These are phyloP conservation scores for Gnomoniopsis smithogilvyi DNA, from an alignment of 2,329 filamentous ascomycete genomes.

Conservation along the genomic window DNA sequence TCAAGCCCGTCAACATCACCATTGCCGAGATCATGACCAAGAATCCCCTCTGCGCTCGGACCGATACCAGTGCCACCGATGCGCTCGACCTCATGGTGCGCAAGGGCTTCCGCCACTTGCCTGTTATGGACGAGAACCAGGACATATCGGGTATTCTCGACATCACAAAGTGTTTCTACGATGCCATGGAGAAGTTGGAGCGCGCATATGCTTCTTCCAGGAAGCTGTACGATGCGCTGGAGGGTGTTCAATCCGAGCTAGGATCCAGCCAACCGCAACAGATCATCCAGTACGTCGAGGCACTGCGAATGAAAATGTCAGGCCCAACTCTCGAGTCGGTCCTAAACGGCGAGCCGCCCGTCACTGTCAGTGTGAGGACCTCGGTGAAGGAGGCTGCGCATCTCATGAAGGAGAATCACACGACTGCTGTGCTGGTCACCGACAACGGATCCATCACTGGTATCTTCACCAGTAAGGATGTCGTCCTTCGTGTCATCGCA, in stretches of 20 bases:
- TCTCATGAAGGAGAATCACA: slow-evolving; percentile 98
- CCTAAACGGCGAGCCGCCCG: slow-evolving; percentile 84
- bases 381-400: slow-evolving; percentile 94
- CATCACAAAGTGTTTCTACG: slow-evolving; percentile 99
- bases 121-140: slow-evolving; percentile 99
- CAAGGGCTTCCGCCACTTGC: slow-evolving; percentile 95
- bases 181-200: slow-evolving; percentile 99
- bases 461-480: slow-evolving; percentile 99
- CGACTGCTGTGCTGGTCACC: slow-evolving; percentile 91
- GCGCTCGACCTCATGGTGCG: slow-evolving; percentile 96
- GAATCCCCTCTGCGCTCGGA: slow-evolving; percentile 95
- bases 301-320: slow-evolving; percentile 93
- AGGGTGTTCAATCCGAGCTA: slow-evolving; percentile 95
- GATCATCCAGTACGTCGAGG: slow-evolving; percentile 98
- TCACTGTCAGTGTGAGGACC: slow-evolving; percentile 91
- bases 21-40: slow-evolving; percentile 99
- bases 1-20: slow-evolving; percentile 84
- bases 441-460: slow-evolving; percentile 97
- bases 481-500: slow-evolving; percentile 95
- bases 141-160: slow-evolving; percentile 97
- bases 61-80: slow-evolving; percentile 96
- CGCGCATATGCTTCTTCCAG: slow-evolving; percentile 96
- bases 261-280: slow-evolving; percentile 95
- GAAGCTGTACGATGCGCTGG: slow-evolving; percentile 94
- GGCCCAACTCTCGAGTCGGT: slow-evolving; percentile 95